Evolutionary conservation across 805 yeast genomes (phyloP).

Genomic region (Wickerhamomyces chaumierensis): DNA sequence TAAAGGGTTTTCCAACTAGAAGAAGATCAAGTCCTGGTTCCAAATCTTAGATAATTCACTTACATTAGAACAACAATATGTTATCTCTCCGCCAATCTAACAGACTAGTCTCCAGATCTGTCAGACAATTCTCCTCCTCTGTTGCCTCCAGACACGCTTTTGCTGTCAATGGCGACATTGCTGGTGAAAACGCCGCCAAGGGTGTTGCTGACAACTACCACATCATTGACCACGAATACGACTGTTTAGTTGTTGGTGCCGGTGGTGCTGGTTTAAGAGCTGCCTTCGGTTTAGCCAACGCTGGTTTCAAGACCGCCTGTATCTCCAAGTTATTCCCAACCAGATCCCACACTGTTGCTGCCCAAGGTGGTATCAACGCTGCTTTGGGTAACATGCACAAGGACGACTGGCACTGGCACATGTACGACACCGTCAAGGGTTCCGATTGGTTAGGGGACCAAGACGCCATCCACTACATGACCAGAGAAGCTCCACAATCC

Average conservation of each 20-base stretch:
- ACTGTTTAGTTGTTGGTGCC: constrained; percentile 96
- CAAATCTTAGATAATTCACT: background rate
- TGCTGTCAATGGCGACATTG: constrained; percentile 28
- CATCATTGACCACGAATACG: constrained; percentile 94
- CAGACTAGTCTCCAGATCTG: constrained; percentile 8
- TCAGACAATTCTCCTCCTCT: constrained; percentile 14
- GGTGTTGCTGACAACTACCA: constrained; percentile 66
- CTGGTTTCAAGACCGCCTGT: constrained; percentile 97
- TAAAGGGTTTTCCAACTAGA: too few species aligned
- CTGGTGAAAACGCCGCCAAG: constrained; percentile 41
- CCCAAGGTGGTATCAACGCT: constrained; percentile 99
- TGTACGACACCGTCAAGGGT: constrained; percentile 98
- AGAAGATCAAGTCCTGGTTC: too few species aligned
- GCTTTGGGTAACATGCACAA: constrained; percentile 97
- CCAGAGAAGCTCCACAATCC: constrained; percentile 93
- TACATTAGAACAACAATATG: constrained; percentile 7
- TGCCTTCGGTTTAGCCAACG: constrained; percentile 94
- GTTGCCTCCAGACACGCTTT: constrained; percentile 14
- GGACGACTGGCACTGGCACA: constrained; percentile 99
- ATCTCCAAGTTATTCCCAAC: constrained; percentile 95
- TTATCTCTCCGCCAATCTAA: constrained; percentile 17
- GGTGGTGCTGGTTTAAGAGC: constrained; percentile 99
- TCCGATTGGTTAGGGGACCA: constrained; percentile 99
- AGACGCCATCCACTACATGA: constrained; percentile 98
- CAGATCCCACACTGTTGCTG: constrained; percentile 97